phyloP scores from a whole-genome alignment of 2,329 filamentous ascomycete species.

The Alternaria sp. region DNA sequence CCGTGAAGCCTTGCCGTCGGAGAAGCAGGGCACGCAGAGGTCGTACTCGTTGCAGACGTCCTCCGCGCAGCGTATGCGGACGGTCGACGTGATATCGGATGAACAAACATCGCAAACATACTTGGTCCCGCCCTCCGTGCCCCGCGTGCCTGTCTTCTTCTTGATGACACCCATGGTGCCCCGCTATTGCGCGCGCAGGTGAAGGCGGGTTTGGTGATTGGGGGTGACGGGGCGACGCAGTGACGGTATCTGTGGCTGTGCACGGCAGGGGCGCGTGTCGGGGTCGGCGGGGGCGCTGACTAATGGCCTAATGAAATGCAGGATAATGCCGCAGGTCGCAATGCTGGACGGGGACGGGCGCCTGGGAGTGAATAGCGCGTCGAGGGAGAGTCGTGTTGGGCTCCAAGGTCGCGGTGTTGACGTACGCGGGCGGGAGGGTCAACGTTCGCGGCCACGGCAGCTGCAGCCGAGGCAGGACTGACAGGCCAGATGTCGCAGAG shows the following conservation, averaged over 20 bases:
- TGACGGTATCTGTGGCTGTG: constrained; percentile 31
- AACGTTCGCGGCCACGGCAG: constrained; percentile 20
- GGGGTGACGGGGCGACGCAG: background rate
- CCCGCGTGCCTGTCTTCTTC: constrained; percentile 88
- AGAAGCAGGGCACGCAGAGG: constrained; percentile 93
- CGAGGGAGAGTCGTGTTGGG: background rate
- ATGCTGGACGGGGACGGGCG: background rate
- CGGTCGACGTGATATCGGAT: constrained; percentile 94
- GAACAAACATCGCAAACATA: constrained; percentile 98
- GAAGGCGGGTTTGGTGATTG: constrained; percentile 9
- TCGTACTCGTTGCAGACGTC: constrained; percentile 89
- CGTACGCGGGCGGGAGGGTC: constrained; percentile 11
- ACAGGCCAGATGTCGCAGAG: constrained; percentile 6
- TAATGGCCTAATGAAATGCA: background rate
- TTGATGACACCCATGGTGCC: constrained; percentile 86
- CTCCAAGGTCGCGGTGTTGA: background rate
- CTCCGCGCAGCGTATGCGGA: constrained; percentile 87
- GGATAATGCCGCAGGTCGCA: background rate
- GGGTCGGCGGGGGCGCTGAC: constrained; percentile 1
- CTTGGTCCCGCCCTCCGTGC: constrained; percentile 78
- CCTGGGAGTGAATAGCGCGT: background rate
- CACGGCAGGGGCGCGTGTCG: constrained; percentile 17
- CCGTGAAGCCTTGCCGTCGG: constrained; percentile 78
- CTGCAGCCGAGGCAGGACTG: constrained; percentile 24
- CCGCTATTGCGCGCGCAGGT: constrained; percentile 16